phyloP scores from a whole-genome alignment of 257 asterid genomes.

The Eucommia ulmoides region DNA sequence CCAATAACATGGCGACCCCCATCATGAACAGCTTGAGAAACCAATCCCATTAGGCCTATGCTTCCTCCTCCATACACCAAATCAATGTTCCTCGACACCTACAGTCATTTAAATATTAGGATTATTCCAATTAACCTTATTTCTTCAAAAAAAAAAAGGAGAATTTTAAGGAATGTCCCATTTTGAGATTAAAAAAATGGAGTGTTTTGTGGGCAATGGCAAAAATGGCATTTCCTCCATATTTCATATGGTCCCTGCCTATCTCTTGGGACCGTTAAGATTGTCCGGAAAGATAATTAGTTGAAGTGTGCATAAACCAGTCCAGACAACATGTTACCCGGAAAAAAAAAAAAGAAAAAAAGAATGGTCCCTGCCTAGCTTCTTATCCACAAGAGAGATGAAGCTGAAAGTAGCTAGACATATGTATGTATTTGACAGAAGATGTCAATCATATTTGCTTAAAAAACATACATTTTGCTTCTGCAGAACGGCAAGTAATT shows the following conservation, averaged over 20 bases:
- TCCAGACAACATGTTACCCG: too few species aligned
- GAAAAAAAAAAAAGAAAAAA: too few species aligned
- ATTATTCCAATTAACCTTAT: not conserved
- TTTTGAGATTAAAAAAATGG: constrained; percentile 8
- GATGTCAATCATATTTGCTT: constrained; percentile 9
- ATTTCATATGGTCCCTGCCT: not conserved
- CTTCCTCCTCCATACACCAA: constrained; percentile 98
- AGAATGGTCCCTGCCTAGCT: too few species aligned
- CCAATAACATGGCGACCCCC: constrained; percentile 94
- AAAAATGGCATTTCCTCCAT: constrained; percentile 2
- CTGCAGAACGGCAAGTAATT: too few species aligned
- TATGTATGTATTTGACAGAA: constrained; percentile 10
- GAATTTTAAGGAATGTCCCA: not conserved
- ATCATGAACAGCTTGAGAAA: constrained; percentile 89
- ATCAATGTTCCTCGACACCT: constrained; percentile 86
- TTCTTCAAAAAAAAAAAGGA: too few species aligned
- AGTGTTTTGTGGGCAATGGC: not conserved
- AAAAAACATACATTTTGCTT: too few species aligned
- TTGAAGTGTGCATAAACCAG: too few species aligned
- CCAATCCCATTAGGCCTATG: constrained; percentile 92
- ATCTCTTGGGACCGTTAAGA: not conserved
- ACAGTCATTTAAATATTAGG: not conserved
- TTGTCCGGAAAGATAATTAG: too few species aligned
- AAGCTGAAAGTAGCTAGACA: constrained; percentile 36
- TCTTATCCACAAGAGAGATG: constrained; percentile 16